phyloP scores from a whole-genome alignment of 805 yeast species.

The Hemisphaericaspora nanyangensis region DNA sequence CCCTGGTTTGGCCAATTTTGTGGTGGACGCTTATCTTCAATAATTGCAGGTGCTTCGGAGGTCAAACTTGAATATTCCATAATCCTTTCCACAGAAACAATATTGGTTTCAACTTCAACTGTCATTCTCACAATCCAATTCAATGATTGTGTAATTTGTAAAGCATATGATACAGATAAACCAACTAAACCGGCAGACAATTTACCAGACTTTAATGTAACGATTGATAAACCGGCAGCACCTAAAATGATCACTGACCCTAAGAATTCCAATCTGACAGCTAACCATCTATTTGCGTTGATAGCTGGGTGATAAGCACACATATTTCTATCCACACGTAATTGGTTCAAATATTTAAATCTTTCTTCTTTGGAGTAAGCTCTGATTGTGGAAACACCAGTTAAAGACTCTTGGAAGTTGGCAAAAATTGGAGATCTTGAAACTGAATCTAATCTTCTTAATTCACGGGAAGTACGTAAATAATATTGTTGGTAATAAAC shows the following conservation, averaged over 20 bases:
- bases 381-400: slow-evolving; percentile 71
- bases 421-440: slow-evolving; percentile 80
- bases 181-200: slow-evolving; percentile 92
- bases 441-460: slow-evolving; percentile 77
- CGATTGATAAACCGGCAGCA: slow-evolving; percentile 78
- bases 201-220: slow-evolving; percentile 61
- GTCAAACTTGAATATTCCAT: slow-evolving; percentile 77
- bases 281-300: slow-evolving; percentile 95
- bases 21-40: slow-evolving; percentile 61
- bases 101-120: slow-evolving; percentile 95
- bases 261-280: slow-evolving; percentile 86
- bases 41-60: slow-evolving; percentile 79
- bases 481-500: slow-evolving; percentile 73
- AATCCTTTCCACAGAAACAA: slow-evolving; percentile 94
- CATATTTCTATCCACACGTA: slow-evolving; percentile 80
- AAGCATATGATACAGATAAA: slow-evolving; percentile 86
- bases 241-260: slow-evolving; percentile 87
- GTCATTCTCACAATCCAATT: slow-evolving; percentile 99
- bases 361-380: slow-evolving; percentile 67
- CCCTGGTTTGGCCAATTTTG: slow-evolving; percentile 38
- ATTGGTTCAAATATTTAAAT: slow-evolving; percentile 60
- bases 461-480: slow-evolving; percentile 72
- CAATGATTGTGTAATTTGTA: slow-evolving; percentile 87
- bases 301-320: slow-evolving; percentile 89
- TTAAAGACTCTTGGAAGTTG: slow-evolving; percentile 78